Base-by-base conservation (phyloP, 345 rosid genomes). In the Erucastrum elatum region DNA sequence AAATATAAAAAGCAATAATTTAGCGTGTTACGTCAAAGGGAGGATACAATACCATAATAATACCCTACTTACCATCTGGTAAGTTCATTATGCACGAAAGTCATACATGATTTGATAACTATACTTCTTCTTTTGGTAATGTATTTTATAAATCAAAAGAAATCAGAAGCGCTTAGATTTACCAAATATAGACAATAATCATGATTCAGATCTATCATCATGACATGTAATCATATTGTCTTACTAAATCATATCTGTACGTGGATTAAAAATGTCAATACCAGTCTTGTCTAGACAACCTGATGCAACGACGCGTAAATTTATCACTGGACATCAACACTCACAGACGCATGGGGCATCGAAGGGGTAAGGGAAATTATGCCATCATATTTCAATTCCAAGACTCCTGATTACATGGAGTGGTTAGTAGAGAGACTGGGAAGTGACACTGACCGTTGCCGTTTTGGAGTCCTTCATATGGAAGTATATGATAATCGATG, bases 91-190 rank as follows among this genome's bases (percentile, higher is more conserved):
- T 59, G 73, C n/a, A 66, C 9, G 68, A 68, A 67, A 75, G 74
- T 76, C 59, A 5, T 17, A 21, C 27, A 68, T 41, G 74, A 68
- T 59, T 76, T 58, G 74, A 68, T 68, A 59, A 37, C 17, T 76
- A 76, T 21, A 68, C 51, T 68, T 68, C 74, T 76, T 60, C 29
- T 41, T 76, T 68, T 59, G 67, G 74, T 30, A 29, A 16, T 30
- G 61, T 68, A 60, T 44, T 60, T 16, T 9, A 37, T 21, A 25
- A 67, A 41, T 3, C 10, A 41, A 44, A 59, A 25, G 12, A 68
- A 63, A 30, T 35, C 37, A 2, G 15, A 55, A 60, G 49, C 62
- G 0, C 17, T 60, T 17, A 49, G 26, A 68, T 58, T 76, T 76
- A 44, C 74, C 74, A 68, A 44, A 68, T 44, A 68, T 76, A 68